A percentile compares a stretch with the other conserved stretches of the same genome.
phyloP scores from a whole-genome alignment of 2,329 filamentous ascomycete genomes.

The Penicillium freii region DNA sequence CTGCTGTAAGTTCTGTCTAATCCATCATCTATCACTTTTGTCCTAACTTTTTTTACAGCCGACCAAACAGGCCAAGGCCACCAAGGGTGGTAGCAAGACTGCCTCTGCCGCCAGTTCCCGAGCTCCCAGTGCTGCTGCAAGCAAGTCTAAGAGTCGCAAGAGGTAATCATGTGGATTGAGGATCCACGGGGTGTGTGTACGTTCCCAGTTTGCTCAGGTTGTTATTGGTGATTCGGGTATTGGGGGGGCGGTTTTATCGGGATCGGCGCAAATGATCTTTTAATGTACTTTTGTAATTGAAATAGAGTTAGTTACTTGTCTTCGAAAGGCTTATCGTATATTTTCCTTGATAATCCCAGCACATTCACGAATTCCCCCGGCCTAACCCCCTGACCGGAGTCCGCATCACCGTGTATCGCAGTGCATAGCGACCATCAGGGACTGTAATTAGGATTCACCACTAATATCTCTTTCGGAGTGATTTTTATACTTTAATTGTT shows the following conservation, averaged over 20 bases:
- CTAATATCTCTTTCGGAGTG: too few species aligned
- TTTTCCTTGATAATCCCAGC: neutral
- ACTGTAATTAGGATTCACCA: too few species aligned
- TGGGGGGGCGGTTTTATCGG: slow-evolving; percentile 5
- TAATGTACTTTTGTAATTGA: slow-evolving; percentile 16
- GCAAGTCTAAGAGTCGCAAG: slow-evolving; percentile 52
- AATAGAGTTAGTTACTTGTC: slow-evolving; percentile 10
- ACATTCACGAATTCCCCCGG: slow-evolving; percentile 2
- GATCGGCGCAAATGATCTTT: slow-evolving; percentile 22
- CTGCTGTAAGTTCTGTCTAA: slow-evolving; percentile 64
- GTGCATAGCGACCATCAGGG: too few species aligned
- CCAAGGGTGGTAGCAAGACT: slow-evolving; percentile 74
- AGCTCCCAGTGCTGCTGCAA: slow-evolving; percentile 74
- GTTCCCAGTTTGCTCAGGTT: slow-evolving; percentile 6
- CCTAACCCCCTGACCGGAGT: slow-evolving; percentile 1
- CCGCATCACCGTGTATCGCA: neutral
- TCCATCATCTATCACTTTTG: neutral
- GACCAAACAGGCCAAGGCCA: slow-evolving; percentile 90
- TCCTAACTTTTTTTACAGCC: slow-evolving; percentile 42
- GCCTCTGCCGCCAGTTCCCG: slow-evolving; percentile 76
- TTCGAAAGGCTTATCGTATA: slow-evolving; percentile 16
- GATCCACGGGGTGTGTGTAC: neutral
- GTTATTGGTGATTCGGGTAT: slow-evolving; percentile 6
- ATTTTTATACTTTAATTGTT: too few species aligned
- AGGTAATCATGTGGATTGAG: slow-evolving; percentile 36